Evolutionary conservation across 2,329 filamentous ascomycete genomes (phyloP).

Genomic region (Colletotrichum plurivorum): DNA sequence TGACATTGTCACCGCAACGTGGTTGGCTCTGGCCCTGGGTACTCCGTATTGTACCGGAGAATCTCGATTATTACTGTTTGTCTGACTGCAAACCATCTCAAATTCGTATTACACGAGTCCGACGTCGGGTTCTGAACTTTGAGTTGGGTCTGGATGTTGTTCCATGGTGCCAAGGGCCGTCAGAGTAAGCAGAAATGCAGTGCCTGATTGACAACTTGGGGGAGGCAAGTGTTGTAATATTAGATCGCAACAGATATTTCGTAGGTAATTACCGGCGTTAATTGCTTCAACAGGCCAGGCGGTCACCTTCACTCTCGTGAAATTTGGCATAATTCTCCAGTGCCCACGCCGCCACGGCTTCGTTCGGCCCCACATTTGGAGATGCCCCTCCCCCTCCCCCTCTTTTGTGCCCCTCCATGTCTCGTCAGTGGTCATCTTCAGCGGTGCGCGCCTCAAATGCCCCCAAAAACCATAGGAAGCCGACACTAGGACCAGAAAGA

Average conservation of each 20-base stretch:
- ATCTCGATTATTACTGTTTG: neutral
- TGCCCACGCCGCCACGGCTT: neutral
- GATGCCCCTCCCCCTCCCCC: constrained; percentile 30
- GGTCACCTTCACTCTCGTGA: neutral
- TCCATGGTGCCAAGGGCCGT: too few species aligned
- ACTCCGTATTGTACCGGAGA: neutral
- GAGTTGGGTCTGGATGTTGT: too few species aligned
- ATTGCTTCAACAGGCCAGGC: constrained; percentile 22
- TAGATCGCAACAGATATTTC: neutral
- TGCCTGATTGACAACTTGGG: too few species aligned
- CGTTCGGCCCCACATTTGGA: constrained; percentile 17
- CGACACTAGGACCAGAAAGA: neutral
- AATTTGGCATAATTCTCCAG: constrained; percentile 34
- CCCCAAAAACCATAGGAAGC: neutral
- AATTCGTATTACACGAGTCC: neutral
- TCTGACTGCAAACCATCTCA: neutral
- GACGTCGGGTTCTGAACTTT: too few species aligned
- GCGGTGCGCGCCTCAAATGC: constrained; percentile 4
- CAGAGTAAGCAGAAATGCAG: too few species aligned
- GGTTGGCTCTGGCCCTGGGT: neutral
- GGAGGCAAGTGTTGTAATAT: neutral
- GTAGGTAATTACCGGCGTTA: constrained; percentile 28
- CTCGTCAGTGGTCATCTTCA: constrained; percentile 9
- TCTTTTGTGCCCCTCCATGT: constrained; percentile 26
- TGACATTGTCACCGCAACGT: neutral